phyloP scores from a whole-genome alignment of 108 stramenopile genomes.

The Cylindrotheca closterium region DNA sequence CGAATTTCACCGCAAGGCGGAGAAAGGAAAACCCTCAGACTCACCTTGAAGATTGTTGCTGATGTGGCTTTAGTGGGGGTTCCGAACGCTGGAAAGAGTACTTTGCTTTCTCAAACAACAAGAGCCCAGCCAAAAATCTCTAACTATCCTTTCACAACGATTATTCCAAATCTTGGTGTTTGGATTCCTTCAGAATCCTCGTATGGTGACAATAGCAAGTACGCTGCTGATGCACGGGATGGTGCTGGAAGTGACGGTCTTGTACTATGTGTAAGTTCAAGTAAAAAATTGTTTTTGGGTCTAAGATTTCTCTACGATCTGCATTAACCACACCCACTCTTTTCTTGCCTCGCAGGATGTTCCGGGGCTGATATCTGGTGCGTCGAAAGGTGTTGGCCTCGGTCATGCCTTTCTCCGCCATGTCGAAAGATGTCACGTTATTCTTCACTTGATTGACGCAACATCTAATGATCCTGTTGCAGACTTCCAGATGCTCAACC shows the following conservation, averaged over 20 bases:
- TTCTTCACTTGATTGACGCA: constrained; percentile 94
- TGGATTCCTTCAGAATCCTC: constrained; percentile 62
- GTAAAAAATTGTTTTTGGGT: neutral
- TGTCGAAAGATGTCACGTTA: constrained; percentile 92
- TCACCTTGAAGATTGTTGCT: constrained; percentile 94
- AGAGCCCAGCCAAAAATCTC: constrained; percentile 97
- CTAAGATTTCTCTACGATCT: neutral
- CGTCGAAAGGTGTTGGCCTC: constrained; percentile 83
- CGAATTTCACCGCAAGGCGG: constrained; percentile 67
- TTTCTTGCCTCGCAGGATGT: constrained; percentile 44
- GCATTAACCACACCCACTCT: neutral
- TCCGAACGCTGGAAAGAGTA: constrained; percentile 96
- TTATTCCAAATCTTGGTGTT: constrained; percentile 96
- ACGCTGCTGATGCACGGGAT: constrained; percentile 41
- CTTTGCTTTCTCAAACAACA: constrained; percentile 85
- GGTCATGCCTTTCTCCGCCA: constrained; percentile 93
- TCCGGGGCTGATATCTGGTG: constrained; percentile 91
- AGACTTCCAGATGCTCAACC: constrained; percentile 93
- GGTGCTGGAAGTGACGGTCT: constrained; percentile 72
- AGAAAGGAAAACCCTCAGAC: constrained; percentile 71
- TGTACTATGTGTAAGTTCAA: constrained; percentile 62
- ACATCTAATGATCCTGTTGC: constrained; percentile 85
- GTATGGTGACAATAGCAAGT: constrained; percentile 15
- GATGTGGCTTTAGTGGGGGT: constrained; percentile 96
- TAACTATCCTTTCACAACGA: constrained; percentile 90